A percentile compares a stretch with the other conserved stretches of the same genome.
These are phyloP conservation scores for Spongiforma sp. DNA, from an alignment of 1,284 basidiomycete species.

Conservation along the genomic window DNA sequence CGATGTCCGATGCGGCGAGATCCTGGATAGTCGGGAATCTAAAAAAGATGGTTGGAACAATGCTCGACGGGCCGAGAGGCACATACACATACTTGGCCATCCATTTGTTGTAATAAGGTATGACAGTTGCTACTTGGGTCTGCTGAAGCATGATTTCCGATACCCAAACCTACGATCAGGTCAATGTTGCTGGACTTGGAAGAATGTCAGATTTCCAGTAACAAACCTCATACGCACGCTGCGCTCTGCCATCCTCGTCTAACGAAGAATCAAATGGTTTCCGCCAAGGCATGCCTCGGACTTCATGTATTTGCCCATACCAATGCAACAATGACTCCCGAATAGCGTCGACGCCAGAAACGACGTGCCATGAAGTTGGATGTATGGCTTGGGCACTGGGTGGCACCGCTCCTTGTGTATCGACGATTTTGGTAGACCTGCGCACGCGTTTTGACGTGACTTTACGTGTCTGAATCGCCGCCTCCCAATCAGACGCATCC, in stretches of 20 bases:
- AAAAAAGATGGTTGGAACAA: background rate
- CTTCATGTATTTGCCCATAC: slow-evolving; percentile 67
- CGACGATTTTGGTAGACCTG: background rate
- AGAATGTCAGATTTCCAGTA: background rate
- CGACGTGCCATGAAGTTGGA: slow-evolving; percentile 39
- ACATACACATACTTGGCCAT: slow-evolving; percentile 65
- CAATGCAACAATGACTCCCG: slow-evolving; percentile 62
- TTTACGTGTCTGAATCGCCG: slow-evolving; percentile 19
- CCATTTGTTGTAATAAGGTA: slow-evolving; percentile 89
- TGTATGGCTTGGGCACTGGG: slow-evolving; percentile 19
- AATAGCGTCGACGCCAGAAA: slow-evolving; percentile 41
- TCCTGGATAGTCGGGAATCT: slow-evolving; percentile 86
- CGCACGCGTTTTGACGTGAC: slow-evolving; percentile 18
- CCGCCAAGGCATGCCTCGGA: slow-evolving; percentile 87
- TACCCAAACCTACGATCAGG: slow-evolving; percentile 73
- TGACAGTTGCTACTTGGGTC: slow-evolving; percentile 90
- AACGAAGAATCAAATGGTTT: slow-evolving; percentile 65
- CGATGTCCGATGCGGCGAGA: slow-evolving; percentile 78
- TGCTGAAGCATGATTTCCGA: slow-evolving; percentile 98
- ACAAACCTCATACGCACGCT: slow-evolving; percentile 80
- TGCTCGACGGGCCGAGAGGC: background rate
- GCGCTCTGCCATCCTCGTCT: slow-evolving; percentile 57
- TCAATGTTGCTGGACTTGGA: background rate
- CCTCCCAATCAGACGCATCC: slow-evolving; percentile 24
- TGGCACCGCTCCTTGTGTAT: background rate